Percentiles rank a stretch among this genome's conserved stretches.
phyloP scores from a whole-genome alignment of 1,284 basidiomycete species.

The Rhodotorula sp. region DNA sequence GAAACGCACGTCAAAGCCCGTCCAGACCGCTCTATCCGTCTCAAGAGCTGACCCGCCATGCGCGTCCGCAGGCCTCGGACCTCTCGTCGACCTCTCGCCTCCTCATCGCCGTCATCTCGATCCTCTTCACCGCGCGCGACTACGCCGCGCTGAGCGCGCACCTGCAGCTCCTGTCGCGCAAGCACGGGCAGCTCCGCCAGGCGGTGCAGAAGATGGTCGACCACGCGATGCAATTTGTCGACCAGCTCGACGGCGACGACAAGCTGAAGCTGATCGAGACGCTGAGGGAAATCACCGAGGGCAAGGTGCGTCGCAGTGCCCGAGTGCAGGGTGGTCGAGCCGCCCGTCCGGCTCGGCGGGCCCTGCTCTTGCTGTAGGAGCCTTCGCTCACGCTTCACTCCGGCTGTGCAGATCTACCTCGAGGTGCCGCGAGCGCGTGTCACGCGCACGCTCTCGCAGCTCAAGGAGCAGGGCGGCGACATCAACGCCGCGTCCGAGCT shows the following conservation, averaged over 20 bases:
- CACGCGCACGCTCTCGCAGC: conserved; percentile 75
- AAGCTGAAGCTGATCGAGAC: conserved; percentile 89
- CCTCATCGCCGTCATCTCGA: conserved; percentile 68
- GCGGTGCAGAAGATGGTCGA: conserved; percentile 90
- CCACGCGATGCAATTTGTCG: conserved; percentile 74
- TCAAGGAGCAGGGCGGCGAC: conserved; percentile 72
- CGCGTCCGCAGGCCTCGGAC: conserved; percentile 74
- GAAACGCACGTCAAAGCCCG: conserved; percentile 68
- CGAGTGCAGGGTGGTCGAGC: too few species aligned
- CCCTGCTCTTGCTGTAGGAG: not conserved
- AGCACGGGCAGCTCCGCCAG: conserved; percentile 94
- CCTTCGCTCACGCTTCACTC: not conserved
- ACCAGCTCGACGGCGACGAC: conserved; percentile 68
- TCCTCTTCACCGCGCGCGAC: conserved; percentile 53
- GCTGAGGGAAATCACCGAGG: conserved; percentile 87
- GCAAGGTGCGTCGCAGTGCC: conserved; percentile 66
- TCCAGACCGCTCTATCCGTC: too few species aligned
- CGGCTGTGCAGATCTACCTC: conserved; percentile 76
- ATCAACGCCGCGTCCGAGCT: conserved; percentile 78
- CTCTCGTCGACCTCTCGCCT: conserved; percentile 84
- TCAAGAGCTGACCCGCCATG: not conserved
- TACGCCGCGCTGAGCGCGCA: conserved; percentile 68
- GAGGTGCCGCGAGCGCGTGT: conserved; percentile 95
- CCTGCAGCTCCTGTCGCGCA: conserved; percentile 79
- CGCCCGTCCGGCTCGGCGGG: not conserved